Evolutionary conservation across 768 basidiomycete genomes (phyloP), one percentile per base, ranked within the genome.

Genomic region (Rhodotorula taiwanensis): DNA sequence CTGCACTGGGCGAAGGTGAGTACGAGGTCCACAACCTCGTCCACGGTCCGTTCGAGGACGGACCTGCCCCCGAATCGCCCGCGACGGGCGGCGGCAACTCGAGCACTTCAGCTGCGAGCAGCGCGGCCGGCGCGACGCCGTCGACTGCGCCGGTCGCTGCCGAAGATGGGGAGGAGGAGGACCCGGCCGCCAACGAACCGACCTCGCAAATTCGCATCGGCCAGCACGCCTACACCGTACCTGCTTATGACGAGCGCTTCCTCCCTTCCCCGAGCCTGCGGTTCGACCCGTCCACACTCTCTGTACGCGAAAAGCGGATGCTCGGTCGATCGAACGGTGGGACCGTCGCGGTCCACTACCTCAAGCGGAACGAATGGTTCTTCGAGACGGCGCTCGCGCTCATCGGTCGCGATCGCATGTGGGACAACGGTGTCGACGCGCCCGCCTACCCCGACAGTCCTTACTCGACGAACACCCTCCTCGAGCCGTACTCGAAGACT

Each of bases 301-400:
- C 49, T 36, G 42, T 74, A 7, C 60, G 72, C 18, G 18, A 42
- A 15, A 55, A 58, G 27, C 70, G 73, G 28, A 72, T 52, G 58
- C 60, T 51, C 39, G 75, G 57, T 72, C 75, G 34, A 31, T 71
- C 33, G 41, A 74, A 64, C 14, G 94, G 94, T 6, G 95, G 94
- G 9, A 99, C 94, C 4, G 82, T 93, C 50, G 88, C 91, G 27
- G 91, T 99, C 55, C 94, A 99, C 77, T 97, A 89, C 75, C 86
- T 99, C 80, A 99, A 97, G 84, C 87, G 89, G 75, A 84, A 89
- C 68, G 87, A 88, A 78, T 99, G 94, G 94, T 97, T 88, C 77
- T 76, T 92, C 70, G 94, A 99, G 78, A 89, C 93, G 9, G 89
- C 90, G 16, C 77, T 91, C 16, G 91, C 90, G 23, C 79, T 99